Percentiles rank a stretch among this genome's conserved stretches.
Conservation (phyloP, 2,329 filamentous ascomycete genomes). For the Stylonectria norvegica region DNA sequence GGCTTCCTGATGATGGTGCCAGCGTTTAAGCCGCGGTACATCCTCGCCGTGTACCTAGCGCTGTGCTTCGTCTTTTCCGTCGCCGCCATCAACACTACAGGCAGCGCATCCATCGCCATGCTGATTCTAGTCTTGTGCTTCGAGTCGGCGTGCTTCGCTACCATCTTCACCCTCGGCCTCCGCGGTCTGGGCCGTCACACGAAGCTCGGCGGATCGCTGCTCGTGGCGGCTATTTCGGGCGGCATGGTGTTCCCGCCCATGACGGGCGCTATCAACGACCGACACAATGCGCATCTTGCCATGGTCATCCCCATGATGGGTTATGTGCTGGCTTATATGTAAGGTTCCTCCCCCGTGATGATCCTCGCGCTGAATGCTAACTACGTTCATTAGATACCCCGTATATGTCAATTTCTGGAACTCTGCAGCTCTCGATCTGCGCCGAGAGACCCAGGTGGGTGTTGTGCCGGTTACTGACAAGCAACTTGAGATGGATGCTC, state of each 20-base stretch:
- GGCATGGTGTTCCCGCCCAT: constrained; percentile 55
- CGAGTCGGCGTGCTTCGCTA: constrained; percentile 57
- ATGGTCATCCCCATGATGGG: constrained; percentile 47
- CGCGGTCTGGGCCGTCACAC: constrained; percentile 63
- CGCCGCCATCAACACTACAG: constrained; percentile 49
- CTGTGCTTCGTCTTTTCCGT: constrained; percentile 53
- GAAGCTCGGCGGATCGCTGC: constrained; percentile 63
- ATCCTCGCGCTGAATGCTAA: neutral
- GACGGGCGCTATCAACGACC: constrained; percentile 46
- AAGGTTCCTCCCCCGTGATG: neutral
- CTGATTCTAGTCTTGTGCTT: constrained; percentile 56
- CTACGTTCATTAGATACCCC: neutral
- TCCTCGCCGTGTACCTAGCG: constrained; percentile 52
- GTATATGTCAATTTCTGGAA: neutral
- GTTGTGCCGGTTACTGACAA: neutral
- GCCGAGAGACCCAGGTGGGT: neutral
- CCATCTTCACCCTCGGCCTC: constrained; percentile 55
- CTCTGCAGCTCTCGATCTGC: neutral
- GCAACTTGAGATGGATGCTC: neutral
- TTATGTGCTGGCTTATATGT: constrained; percentile 38
- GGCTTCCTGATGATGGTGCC: constrained; percentile 52
- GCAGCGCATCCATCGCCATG: constrained; percentile 51
- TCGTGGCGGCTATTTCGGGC: constrained; percentile 53
- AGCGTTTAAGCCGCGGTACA: constrained; percentile 49
- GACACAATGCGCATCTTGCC: constrained; percentile 37